Evolutionary conservation across 2,329 filamentous ascomycete species (phyloP).

Genomic region (Arthrinium phaeospermum): DNA sequence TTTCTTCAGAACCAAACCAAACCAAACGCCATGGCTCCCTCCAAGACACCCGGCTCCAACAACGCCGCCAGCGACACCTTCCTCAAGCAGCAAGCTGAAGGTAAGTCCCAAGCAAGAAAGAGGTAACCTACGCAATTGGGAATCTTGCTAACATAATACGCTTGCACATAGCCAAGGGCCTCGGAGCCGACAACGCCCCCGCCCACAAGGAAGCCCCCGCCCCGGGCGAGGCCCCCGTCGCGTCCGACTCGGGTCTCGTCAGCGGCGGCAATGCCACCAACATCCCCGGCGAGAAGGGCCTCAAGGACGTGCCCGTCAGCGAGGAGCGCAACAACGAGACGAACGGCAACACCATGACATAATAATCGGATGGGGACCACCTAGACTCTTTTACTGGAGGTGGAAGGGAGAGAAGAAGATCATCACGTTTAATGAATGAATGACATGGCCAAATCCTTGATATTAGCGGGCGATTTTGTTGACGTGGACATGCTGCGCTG

Average conservation of each 20-base stretch:
- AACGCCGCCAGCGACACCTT: slow-evolving; percentile 35
- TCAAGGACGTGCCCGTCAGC: slow-evolving; percentile 30
- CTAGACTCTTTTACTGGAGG: too few species aligned
- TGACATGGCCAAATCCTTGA: not conserved
- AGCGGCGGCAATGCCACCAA: slow-evolving; percentile 32
- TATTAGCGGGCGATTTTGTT: not conserved
- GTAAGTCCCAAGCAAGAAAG: slow-evolving; percentile 21
- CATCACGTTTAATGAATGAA: not conserved
- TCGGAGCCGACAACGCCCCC: slow-evolving; percentile 33
- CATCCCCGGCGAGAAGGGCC: slow-evolving; percentile 33
- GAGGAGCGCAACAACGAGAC: slow-evolving; percentile 31
- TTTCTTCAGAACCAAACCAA: not conserved
- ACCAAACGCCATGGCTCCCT: slow-evolving; percentile 26
- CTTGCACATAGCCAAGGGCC: slow-evolving; percentile 30
- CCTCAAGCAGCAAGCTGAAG: slow-evolving; percentile 32
- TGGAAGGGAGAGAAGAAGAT: not conserved
- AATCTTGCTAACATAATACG: not conserved
- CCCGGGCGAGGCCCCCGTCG: slow-evolving; percentile 33
- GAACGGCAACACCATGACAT: slow-evolving; percentile 33
- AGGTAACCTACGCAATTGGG: too few species aligned
- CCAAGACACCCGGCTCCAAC: slow-evolving; percentile 35
- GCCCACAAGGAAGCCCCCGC: slow-evolving; percentile 33
- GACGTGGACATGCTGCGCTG: not conserved
- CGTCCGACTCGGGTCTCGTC: slow-evolving; percentile 32
- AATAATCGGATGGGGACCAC: not conserved